A percentile compares a stretch with the other conserved stretches of the same genome.
Conservation (phyloP, 164 flowering plant species). For the Stephania cephalantha region DNA sequence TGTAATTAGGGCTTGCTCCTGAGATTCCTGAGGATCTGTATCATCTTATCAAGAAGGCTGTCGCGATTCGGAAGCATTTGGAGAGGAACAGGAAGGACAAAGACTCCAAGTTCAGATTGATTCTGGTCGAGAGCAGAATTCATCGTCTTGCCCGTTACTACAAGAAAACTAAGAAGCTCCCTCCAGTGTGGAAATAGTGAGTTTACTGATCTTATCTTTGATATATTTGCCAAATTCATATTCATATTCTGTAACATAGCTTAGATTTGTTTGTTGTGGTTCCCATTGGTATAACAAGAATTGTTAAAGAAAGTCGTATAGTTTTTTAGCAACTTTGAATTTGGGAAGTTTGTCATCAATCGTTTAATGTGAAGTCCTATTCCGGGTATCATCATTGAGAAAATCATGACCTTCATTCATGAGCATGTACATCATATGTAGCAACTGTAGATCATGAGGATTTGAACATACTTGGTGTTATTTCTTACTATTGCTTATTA, state of each 20-base stretch:
- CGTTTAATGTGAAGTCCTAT: no score
- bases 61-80: conserved; percentile 36
- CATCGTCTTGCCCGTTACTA: conserved; percentile 36
- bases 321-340: no score
- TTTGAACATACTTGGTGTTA: no score
- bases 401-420: no score
- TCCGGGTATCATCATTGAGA: no score
- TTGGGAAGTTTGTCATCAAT: no score
- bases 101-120: conserved; percentile 39
- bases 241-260: neutral
- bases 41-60: conserved; percentile 33
- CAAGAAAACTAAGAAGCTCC: conserved; percentile 49
- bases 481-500: no score
- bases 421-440: no score
- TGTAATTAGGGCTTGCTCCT: conserved; percentile 30
- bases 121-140: conserved; percentile 37
- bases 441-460: no score
- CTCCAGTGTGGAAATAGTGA: conserved; percentile 55
- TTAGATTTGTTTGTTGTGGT: neutral
- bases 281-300: no score
- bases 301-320: no score
- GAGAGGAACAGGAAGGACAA: conserved; percentile 41
- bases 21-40: conserved; percentile 38
- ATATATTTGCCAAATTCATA: neutral
- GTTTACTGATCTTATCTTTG: conserved; percentile 9